phyloP scores from a whole-genome alignment of 179 eudicot species.

The Sideroxylon spinosum region DNA sequence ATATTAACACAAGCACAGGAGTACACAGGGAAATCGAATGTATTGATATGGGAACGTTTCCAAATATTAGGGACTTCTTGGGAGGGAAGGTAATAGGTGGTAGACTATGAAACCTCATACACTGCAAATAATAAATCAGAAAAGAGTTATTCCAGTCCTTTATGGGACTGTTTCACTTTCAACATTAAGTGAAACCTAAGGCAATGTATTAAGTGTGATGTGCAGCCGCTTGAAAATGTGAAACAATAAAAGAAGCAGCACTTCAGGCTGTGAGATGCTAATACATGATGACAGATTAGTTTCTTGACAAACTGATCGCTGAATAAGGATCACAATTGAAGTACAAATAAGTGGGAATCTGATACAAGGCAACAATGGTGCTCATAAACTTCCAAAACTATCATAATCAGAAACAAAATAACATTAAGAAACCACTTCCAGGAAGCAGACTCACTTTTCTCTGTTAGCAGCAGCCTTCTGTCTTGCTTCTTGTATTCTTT shows the following conservation, averaged over 20 bases:
- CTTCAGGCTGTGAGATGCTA: neutral
- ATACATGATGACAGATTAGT: neutral
- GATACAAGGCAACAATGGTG: neutral
- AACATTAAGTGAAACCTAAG: neutral
- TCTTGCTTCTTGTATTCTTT: conserved; percentile 85
- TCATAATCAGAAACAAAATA: neutral
- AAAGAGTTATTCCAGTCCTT: neutral
- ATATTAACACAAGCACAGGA: neutral
- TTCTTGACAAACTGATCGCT: neutral
- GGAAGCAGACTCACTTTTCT: conserved; percentile 70
- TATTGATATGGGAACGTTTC: neutral
- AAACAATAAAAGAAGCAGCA: conserved; percentile 3
- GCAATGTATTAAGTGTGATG: neutral
- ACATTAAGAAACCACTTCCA: neutral
- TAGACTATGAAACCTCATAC: neutral
- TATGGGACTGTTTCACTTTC: neutral
- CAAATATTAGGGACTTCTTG: neutral
- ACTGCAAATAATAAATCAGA: neutral
- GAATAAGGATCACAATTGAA: neutral
- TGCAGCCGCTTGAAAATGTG: neutral
- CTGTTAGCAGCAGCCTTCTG: conserved; percentile 90
- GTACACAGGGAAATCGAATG: neutral
- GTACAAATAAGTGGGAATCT: neutral
- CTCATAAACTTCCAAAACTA: neutral
- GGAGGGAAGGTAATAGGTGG: neutral